Conservation (phyloP, 352 stramenopile species). For the Phytophthora litchii region DNA sequence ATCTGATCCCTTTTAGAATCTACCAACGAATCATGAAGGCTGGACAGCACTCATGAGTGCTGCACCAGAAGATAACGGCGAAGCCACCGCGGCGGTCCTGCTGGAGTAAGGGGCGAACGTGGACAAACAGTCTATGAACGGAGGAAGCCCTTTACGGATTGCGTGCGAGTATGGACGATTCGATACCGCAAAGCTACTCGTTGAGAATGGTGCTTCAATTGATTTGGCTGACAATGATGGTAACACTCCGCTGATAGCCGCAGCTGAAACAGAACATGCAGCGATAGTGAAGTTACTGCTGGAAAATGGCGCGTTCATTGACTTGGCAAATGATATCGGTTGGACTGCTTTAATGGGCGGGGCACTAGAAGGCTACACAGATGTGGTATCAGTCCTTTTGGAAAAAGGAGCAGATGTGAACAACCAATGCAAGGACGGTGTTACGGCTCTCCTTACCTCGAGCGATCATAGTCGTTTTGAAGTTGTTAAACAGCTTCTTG, state of each 20-base stretch:
- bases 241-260: slow-evolving; percentile 7
- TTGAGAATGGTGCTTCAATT: slow-evolving; percentile 13
- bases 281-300: slow-evolving; percentile 7
- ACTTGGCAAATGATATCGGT: neutral
- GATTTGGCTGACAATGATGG: slow-evolving; percentile 7
- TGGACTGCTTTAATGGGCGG: slow-evolving; percentile 11
- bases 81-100: slow-evolving; percentile 1
- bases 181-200: slow-evolving; percentile 5
- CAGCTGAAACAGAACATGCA: slow-evolving; percentile 1
- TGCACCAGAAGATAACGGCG: neutral
- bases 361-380: neutral
- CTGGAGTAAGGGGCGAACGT: slow-evolving; percentile 9
- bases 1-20: no score
- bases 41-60: slow-evolving; percentile 4
- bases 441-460: slow-evolving; percentile 4
- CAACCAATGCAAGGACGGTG: neutral
- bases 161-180: neutral
- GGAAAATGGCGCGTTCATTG: slow-evolving; percentile 1
- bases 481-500: slow-evolving; percentile 5
- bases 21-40: neutral
- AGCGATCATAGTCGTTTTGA: neutral
- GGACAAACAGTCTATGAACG: slow-evolving; percentile 6
- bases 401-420: slow-evolving; percentile 10
- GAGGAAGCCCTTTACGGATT: slow-evolving; percentile 1
- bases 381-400: slow-evolving; percentile 5